These are phyloP conservation scores for Lyophyllum atratum DNA, from an alignment of 768 basidiomycete species.

Conservation along the genomic window DNA sequence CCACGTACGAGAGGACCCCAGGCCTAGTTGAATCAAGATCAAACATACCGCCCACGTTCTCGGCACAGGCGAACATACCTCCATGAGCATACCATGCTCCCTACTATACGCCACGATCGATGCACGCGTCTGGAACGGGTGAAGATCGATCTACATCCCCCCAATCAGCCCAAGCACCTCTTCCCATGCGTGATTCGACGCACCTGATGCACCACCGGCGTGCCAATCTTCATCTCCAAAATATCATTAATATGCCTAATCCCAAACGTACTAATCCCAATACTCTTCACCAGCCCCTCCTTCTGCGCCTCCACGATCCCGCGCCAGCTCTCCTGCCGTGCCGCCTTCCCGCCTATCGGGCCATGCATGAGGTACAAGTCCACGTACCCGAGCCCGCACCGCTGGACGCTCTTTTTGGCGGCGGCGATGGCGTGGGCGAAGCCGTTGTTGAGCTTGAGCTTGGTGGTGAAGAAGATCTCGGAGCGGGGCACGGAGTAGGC, in stretches of 20 bases:
- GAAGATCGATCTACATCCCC: constrained; percentile 46
- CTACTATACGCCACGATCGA: constrained; percentile 64
- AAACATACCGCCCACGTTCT: background rate
- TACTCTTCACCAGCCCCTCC: constrained; percentile 56
- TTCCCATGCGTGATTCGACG: constrained; percentile 12
- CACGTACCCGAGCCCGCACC: constrained; percentile 60
- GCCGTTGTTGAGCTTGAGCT: constrained; percentile 59
- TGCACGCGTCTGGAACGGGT: constrained; percentile 71
- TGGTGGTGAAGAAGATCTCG: constrained; percentile 72
- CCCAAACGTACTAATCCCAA: constrained; percentile 68
- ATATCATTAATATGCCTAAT: constrained; percentile 60
- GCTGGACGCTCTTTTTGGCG: constrained; percentile 54
- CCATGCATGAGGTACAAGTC: constrained; percentile 75
- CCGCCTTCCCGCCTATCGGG: constrained; percentile 60
- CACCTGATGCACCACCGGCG: constrained; percentile 67
- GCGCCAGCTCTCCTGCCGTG: constrained; percentile 63
- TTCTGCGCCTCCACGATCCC: constrained; percentile 67
- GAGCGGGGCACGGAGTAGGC: constrained; percentile 50
- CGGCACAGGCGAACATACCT: constrained; percentile 43
- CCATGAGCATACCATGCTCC: constrained; percentile 57
- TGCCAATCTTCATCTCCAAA: constrained; percentile 40
- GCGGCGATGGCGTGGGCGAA: constrained; percentile 49
- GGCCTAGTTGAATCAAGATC: constrained; percentile 52
- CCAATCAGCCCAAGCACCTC: too few species aligned
- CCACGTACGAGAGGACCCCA: constrained; percentile 76